Evolutionary conservation across 179 eudicot species (phyloP), one percentile per base, ranked within the genome.

Genomic region (Amaranthus tricolor): DNA sequence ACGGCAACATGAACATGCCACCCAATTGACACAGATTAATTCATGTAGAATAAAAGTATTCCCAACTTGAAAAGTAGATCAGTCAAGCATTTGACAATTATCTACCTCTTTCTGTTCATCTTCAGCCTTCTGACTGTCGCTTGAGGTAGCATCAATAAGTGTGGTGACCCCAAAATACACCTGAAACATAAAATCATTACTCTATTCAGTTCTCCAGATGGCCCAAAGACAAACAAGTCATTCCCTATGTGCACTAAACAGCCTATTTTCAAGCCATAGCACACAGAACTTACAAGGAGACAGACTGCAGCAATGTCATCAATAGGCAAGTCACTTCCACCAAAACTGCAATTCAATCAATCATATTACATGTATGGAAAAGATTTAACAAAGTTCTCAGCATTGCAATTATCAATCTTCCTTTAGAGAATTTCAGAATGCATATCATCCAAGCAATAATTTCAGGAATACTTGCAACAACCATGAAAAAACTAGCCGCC

Each of bases 71-170:
- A 49, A 64, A 66, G 31, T 17, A 13, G 24, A 31, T 31, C 73
- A 43, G 2, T 40, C 69, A 53, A 74, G 65, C 44, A 55, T 52
- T 47, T 56, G 40, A 47, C 52, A 72, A 6, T 56, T 74, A 66
- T 60, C 20, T 85, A 89, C 98, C 98, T 94, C 97, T 81, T 90
- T 94, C 77, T 92, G 97, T 82, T 94, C 97, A 77, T 92, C 97
- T 78, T 92, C 94, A 66, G 88, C 93, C 84, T 86, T 90, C 59
- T 81, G 84, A 72, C 94, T 89, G 71, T 89, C 96, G 57, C 86
- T 72, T 43, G 98, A 94, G 69, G 84, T 73, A 50, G 98, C 96
- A 43, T 94, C 97, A 72, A 90, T 78, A 84, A 94, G 83, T 52
- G 97, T 89, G 21, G 98, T 88, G 76, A 92, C 90, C 69, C 97